phyloP scores from a whole-genome alignment of 2,329 filamentous ascomycete species.

The Trichophaea hybrida region DNA sequence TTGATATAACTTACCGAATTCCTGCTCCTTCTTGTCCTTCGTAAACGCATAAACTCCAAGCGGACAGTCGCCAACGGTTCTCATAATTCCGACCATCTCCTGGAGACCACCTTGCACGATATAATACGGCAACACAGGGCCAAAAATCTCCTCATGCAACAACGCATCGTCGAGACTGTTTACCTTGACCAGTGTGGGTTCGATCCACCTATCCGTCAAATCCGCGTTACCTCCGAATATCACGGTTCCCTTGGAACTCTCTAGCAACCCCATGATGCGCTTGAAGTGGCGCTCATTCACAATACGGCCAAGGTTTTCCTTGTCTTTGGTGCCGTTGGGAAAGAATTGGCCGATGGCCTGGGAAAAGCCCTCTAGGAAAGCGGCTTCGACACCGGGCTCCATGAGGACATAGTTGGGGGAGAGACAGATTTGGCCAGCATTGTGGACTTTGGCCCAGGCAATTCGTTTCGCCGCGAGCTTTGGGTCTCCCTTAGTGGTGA shows the following conservation, averaged over 20 bases:
- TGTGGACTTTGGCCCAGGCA: conserved; percentile 75
- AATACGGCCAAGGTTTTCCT: conserved; percentile 64
- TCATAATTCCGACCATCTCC: conserved; percentile 69
- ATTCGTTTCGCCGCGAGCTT: conserved; percentile 68
- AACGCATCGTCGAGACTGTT: conserved; percentile 60
- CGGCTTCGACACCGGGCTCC: conserved; percentile 41
- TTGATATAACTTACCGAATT: conserved; percentile 40
- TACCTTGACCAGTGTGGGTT: conserved; percentile 82
- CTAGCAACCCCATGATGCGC: conserved; percentile 82
- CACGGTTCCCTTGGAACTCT: conserved; percentile 67
- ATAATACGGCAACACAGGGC: conserved; percentile 63
- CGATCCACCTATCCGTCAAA: conserved; percentile 66
- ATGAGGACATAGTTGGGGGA: conserved; percentile 86
- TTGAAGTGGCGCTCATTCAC: conserved; percentile 67
- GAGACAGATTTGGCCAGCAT: conserved; percentile 80
- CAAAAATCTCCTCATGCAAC: conserved; percentile 75
- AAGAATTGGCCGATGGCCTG: conserved; percentile 61
- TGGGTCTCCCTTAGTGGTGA: conserved; percentile 70
- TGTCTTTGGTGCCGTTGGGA: conserved; percentile 64
- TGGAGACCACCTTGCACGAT: conserved; percentile 50
- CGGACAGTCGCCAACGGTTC: conserved; percentile 67
- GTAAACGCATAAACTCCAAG: conserved; percentile 72
- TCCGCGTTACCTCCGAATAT: conserved; percentile 76
- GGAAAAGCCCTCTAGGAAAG: conserved; percentile 62
- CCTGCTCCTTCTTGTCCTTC: conserved; percentile 43